phyloP scores from a whole-genome alignment of 768 basidiomycete species.

The Lentinula detonsa region DNA sequence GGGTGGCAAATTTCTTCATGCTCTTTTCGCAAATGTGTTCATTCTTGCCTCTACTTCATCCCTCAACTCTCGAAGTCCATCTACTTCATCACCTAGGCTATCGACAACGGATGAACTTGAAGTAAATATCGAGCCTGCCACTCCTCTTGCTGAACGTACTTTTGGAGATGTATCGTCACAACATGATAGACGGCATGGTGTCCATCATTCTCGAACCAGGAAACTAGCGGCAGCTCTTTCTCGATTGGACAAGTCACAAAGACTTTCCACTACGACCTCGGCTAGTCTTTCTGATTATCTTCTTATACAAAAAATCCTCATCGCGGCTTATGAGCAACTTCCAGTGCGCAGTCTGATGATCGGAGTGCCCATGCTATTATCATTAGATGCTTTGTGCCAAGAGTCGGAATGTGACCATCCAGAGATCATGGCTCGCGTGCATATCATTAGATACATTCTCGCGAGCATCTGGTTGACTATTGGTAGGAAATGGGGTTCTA shows the following conservation, averaged over 20 bases:
- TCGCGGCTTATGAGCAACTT: conserved; percentile 61
- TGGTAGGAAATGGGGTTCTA: conserved; percentile 65
- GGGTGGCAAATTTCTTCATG: conserved; percentile 69
- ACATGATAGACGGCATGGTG: conserved; percentile 40
- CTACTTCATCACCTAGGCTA: conserved; percentile 34
- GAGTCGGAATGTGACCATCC: conserved; percentile 33
- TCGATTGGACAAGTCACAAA: conserved; percentile 36
- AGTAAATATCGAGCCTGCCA: conserved; percentile 24
- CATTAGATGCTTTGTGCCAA: conserved; percentile 51
- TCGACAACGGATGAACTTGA: conserved; percentile 21
- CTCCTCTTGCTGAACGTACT: conserved; percentile 21
- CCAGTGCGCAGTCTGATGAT: conserved; percentile 71
- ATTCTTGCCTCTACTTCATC: conserved; percentile 68
- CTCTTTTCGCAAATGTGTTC: conserved; percentile 75
- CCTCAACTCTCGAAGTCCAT: conserved; percentile 42
- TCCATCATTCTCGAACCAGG: conserved; percentile 43
- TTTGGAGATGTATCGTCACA: conserved; percentile 24
- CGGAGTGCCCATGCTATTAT: conserved; percentile 83
- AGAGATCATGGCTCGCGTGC: conserved; percentile 35
- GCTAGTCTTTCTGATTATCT: conserved; percentile 74
- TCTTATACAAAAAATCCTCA: conserved; percentile 62
- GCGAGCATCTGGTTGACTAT: conserved; percentile 61
- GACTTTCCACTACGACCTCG: conserved; percentile 35
- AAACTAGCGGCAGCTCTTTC: conserved; percentile 55
- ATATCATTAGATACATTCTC: conserved; percentile 57